These are phyloP conservation scores for Colletotrichum truncatum DNA, from an alignment of 2,329 filamentous ascomycete species.

Conservation along the genomic window DNA sequence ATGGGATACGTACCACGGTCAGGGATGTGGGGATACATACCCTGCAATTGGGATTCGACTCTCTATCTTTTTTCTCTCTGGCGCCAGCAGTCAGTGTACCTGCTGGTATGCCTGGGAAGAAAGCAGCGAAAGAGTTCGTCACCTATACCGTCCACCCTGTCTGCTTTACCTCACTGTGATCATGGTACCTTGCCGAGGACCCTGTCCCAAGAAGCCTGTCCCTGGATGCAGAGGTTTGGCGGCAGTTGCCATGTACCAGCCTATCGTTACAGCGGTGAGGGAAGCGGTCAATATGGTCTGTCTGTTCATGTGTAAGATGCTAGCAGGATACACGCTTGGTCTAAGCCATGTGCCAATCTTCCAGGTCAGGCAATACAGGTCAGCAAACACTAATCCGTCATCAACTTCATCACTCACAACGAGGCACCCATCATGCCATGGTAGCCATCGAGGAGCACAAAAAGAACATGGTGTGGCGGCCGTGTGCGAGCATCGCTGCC, in stretches of 20 bases:
- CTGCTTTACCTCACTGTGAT: constrained; percentile 3
- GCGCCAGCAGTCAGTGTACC: too few species aligned
- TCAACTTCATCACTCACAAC: too few species aligned
- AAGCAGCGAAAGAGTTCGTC: background rate
- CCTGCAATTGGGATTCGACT: background rate
- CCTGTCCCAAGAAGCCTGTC: constrained; percentile 6
- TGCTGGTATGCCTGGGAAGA: too few species aligned
- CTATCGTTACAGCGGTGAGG: constrained; percentile 22
- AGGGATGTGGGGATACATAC: constrained; percentile 2
- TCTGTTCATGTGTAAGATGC: background rate
- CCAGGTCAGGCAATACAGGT: constrained; percentile 6
- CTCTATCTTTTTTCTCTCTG: background rate
- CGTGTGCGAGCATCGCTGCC: constrained; percentile 5
- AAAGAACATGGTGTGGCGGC: background rate
- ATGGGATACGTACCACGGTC: background rate
- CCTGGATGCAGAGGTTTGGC: background rate
- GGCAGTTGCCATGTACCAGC: constrained; percentile 10
- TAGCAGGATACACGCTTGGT: constrained; percentile 16
- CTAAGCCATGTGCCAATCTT: constrained; percentile 1
- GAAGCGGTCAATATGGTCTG: constrained; percentile 8
- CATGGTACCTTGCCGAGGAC: background rate
- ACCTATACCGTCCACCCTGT: background rate
- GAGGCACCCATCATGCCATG: too few species aligned
- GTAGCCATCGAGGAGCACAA: too few species aligned
- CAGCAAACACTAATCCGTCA: background rate